Conservation (phyloP, 805 yeast species). For the Cyberlindnera saturnus region DNA sequence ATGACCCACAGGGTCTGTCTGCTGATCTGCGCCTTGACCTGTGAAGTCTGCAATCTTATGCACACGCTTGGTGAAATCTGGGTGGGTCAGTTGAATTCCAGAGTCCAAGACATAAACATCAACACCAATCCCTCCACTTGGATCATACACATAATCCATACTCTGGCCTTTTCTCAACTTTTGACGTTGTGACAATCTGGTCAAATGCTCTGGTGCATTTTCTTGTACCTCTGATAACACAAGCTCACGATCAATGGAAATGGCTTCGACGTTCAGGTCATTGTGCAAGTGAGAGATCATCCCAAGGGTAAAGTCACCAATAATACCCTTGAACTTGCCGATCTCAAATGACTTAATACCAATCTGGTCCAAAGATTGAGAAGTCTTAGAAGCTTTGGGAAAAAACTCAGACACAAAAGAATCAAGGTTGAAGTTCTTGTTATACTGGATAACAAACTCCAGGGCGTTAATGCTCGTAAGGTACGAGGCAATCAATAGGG, state of each 20-base stretch:
- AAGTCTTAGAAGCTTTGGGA: constrained; percentile 6
- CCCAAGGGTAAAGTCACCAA: constrained; percentile 30
- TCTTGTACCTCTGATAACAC: constrained; percentile 34
- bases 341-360: constrained; percentile 22
- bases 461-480: constrained; percentile 1
- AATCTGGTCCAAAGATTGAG: constrained; percentile 9
- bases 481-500: background rate
- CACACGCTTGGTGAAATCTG: constrained; percentile 40
- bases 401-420: constrained; percentile 14
- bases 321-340: constrained; percentile 29
- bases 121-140: constrained; percentile 34
- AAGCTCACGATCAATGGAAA: constrained; percentile 31
- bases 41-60: constrained; percentile 41
- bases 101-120: constrained; percentile 35
- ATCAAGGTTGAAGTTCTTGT: constrained; percentile 14
- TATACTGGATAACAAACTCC: constrained; percentile 24
- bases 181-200: constrained; percentile 32
- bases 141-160: constrained; percentile 35
- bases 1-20: constrained; percentile 37
- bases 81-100: constrained; percentile 32
- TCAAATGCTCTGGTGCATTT: constrained; percentile 38
- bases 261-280: constrained; percentile 30
- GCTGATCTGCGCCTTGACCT: constrained; percentile 14
- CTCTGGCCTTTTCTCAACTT: constrained; percentile 22
- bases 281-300: constrained; percentile 27